Conservation (phyloP, 2,329 filamentous ascomycete genomes). For the Rachicladosporium sp. region DNA sequence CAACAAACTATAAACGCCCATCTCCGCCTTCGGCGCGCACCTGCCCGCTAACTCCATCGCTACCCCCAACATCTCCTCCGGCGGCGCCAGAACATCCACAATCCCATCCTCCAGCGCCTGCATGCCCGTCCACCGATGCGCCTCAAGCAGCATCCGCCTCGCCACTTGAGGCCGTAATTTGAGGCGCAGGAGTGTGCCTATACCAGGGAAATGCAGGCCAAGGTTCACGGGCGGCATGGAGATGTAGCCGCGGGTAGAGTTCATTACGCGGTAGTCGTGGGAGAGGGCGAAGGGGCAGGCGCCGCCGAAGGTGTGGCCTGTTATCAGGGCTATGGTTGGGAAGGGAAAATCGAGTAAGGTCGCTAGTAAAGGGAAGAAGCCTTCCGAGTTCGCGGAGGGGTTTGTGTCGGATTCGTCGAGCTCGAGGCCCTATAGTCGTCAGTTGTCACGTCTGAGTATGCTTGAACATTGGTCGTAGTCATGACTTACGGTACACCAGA, state of each 20-base stretch:
- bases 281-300: conserved; percentile 34
- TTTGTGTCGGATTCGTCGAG: conserved; percentile 23
- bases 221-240: conserved; percentile 42
- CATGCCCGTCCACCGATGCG: conserved; percentile 41
- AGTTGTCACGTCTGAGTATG: too few species aligned
- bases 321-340: conserved; percentile 36
- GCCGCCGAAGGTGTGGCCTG: conserved; percentile 38
- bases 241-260: conserved; percentile 33
- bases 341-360: conserved; percentile 25
- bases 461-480: neutral
- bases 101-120: conserved; percentile 40
- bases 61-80: conserved; percentile 36
- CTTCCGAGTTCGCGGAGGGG: conserved; percentile 22
- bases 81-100: conserved; percentile 39
- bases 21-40: conserved; percentile 31
- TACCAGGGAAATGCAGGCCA: conserved; percentile 43
- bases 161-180: conserved; percentile 40
- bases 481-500: conserved; percentile 34
- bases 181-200: conserved; percentile 39
- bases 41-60: conserved; percentile 32
- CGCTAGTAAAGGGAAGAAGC: conserved; percentile 24
- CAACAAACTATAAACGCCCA: conserved; percentile 39
- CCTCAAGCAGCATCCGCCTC: conserved; percentile 44
- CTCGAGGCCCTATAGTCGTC: conserved; percentile 18
- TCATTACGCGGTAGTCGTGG: conserved; percentile 39